Conservation (phyloP, 2,329 filamentous ascomycete genomes). For the Colletotrichum truncatum region DNA sequence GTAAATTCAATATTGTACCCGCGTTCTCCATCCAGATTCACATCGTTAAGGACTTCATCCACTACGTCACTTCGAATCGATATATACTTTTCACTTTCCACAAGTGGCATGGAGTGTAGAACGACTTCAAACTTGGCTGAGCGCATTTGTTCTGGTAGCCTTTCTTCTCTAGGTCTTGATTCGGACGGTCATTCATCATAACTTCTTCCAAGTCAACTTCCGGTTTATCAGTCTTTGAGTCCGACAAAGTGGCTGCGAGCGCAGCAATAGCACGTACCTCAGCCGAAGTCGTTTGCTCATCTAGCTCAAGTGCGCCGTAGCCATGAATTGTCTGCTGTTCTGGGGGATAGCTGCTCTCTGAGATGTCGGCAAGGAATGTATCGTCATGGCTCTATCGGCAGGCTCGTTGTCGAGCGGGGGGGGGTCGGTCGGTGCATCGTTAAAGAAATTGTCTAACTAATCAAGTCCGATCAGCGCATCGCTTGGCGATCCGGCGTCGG, state of each 20-base stretch:
- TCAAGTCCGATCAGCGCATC: constrained; percentile 25
- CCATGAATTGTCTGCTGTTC: not conserved
- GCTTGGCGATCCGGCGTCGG: constrained; percentile 20
- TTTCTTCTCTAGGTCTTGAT: not conserved
- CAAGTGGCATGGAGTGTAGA: constrained; percentile 38
- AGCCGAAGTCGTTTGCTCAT: not conserved
- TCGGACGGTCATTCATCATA: not conserved
- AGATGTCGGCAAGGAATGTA: not conserved
- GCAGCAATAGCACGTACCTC: not conserved
- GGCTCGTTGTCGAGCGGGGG: not conserved
- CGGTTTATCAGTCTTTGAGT: not conserved
- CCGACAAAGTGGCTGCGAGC: not conserved
- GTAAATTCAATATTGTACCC: constrained; percentile 53
- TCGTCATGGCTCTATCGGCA: not conserved
- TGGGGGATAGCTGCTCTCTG: not conserved
- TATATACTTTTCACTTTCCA: constrained; percentile 41
- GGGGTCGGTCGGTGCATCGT: not conserved
- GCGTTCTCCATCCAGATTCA: constrained; percentile 35
- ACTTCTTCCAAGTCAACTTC: not conserved
- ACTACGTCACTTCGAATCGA: constrained; percentile 46
- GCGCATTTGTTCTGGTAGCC: not conserved
- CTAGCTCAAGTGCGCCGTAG: not conserved
- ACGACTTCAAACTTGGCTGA: constrained; percentile 39
- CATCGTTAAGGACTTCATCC: constrained; percentile 45
- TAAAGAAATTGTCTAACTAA: not conserved